A percentile compares a stretch with the other conserved stretches of the same genome.
Evolutionary conservation across 2,329 filamentous ascomycete species (phyloP).

Genomic region (Colletotrichum tofieldiae): DNA sequence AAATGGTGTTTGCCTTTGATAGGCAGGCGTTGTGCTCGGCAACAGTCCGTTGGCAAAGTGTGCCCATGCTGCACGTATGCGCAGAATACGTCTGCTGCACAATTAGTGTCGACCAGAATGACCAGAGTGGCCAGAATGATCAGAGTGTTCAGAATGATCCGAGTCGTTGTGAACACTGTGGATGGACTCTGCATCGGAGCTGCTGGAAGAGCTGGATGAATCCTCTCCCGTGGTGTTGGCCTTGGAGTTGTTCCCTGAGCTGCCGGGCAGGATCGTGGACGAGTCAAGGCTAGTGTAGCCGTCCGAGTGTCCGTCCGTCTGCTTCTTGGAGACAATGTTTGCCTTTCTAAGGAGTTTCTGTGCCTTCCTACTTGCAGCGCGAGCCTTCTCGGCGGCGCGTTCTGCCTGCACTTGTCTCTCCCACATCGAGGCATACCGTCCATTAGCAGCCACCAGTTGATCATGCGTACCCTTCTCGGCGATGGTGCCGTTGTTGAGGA

Average conservation of each 20-base stretch:
- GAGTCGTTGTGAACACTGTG: constrained; percentile 47
- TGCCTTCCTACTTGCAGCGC: constrained; percentile 58
- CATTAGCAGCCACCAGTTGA: constrained; percentile 78
- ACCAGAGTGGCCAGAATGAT: constrained; percentile 9
- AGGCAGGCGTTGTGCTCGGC: not conserved
- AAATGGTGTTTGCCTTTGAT: not conserved
- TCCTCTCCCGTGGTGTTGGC: constrained; percentile 50
- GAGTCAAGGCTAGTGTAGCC: constrained; percentile 64
- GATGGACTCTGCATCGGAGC: constrained; percentile 57
- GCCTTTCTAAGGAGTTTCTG: constrained; percentile 65
- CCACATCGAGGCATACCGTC: constrained; percentile 90
- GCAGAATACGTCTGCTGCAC: not conserved
- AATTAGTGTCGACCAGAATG: constrained; percentile 32
- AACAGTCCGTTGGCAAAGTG: not conserved
- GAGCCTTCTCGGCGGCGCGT: constrained; percentile 75
- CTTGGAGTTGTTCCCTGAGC: constrained; percentile 52
- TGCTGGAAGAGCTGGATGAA: constrained; percentile 50
- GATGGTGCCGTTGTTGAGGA: constrained; percentile 83
- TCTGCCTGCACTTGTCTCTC: constrained; percentile 88
- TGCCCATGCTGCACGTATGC: constrained; percentile 10
- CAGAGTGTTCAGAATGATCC: constrained; percentile 23
- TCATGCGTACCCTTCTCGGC: constrained; percentile 85
- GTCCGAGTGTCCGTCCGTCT: constrained; percentile 60
- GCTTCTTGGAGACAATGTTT: constrained; percentile 61
- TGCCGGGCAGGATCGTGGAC: constrained; percentile 58